These are phyloP conservation scores for Rhodotorula sp. DNA, from an alignment of 1,284 basidiomycete genomes.

Conservation along the genomic window DNA sequence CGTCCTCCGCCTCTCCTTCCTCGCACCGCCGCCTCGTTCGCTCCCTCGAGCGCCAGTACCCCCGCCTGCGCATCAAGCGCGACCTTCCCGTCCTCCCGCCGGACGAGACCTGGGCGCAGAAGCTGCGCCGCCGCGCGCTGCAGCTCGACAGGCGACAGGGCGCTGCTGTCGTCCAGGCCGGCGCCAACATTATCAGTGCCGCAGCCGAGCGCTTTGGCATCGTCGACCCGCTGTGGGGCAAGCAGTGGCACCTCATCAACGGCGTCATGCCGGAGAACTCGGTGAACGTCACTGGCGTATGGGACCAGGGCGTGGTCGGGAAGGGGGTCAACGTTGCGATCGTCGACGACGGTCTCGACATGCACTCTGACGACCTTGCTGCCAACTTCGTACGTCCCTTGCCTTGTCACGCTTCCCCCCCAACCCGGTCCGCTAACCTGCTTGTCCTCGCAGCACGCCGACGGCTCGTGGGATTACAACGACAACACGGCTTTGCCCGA, in stretches of 20 bases:
- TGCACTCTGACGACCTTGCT: conserved; percentile 80
- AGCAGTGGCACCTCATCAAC: conserved; percentile 93
- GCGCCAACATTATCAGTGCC: conserved; percentile 3
- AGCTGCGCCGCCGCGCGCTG: conserved; percentile 8
- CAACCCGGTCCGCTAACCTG: too few relatives aligned
- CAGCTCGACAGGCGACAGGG: neutral
- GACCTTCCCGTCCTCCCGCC: conserved; percentile 39
- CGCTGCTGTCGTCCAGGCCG: neutral
- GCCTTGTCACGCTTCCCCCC: neutral
- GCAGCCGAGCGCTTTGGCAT: conserved; percentile 60
- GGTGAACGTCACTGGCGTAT: conserved; percentile 82
- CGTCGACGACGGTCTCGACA: conserved; percentile 95
- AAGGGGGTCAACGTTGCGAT: conserved; percentile 83
- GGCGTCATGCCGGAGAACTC: conserved; percentile 70
- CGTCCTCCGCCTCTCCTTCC: neutral
- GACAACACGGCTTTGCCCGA: conserved; percentile 85
- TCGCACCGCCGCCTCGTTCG: conserved; percentile 17
- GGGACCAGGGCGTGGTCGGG: conserved; percentile 82
- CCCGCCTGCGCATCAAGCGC: conserved; percentile 43
- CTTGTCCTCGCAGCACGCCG: conserved; percentile 64
- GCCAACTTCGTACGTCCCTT: conserved; percentile 78
- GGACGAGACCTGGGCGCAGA: neutral
- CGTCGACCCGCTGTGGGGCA: conserved; percentile 78
- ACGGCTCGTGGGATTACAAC: conserved; percentile 95
- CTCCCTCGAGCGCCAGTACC: conserved; percentile 44